Evolutionary conservation across 2,329 filamentous ascomycete species (phyloP).

Genomic region (Venturia aucupariae): DNA sequence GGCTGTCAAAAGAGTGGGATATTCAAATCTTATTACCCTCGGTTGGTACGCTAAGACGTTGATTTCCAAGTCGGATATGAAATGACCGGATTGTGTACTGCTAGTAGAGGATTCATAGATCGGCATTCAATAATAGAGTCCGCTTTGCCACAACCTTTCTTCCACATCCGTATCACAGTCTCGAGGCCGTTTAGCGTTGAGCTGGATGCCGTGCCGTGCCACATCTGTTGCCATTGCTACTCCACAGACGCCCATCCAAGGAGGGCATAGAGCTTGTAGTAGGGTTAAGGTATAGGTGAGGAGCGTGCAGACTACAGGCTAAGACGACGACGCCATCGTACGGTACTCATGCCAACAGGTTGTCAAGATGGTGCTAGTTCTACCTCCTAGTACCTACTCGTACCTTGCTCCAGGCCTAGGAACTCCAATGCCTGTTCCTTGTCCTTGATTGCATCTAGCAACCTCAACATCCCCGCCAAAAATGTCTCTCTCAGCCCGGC

Average conservation of each 20-base stretch:
- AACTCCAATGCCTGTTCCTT: slow-evolving; percentile 4
- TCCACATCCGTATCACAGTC: neutral
- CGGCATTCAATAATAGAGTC: neutral
- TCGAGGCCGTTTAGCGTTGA: neutral
- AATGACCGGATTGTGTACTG: no score
- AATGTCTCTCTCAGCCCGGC: slow-evolving; percentile 11
- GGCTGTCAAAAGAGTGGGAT: slow-evolving; percentile 5
- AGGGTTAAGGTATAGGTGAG: no score
- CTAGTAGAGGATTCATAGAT: neutral
- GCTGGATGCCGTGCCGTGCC: slow-evolving; percentile 1
- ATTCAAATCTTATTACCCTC: neutral
- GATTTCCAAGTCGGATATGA: neutral
- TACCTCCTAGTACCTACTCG: no score
- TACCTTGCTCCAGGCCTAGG: neutral
- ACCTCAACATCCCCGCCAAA: slow-evolving; percentile 10
- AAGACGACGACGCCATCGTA: slow-evolving; percentile 4
- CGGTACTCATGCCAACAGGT: neutral
- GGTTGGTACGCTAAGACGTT: neutral
- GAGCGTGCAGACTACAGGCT: neutral
- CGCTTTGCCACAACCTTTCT: neutral
- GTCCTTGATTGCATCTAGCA: slow-evolving; percentile 3
- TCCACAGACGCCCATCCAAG: slow-evolving; percentile 1
- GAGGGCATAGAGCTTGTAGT: slow-evolving; percentile 1
- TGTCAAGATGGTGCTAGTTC: neutral
- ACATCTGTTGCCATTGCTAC: slow-evolving; percentile 3